Evolutionary conservation across 208 protist species (phyloP), one percentile per base, ranked within the genome.

Genomic region (Leptomonas seymouri): DNA sequence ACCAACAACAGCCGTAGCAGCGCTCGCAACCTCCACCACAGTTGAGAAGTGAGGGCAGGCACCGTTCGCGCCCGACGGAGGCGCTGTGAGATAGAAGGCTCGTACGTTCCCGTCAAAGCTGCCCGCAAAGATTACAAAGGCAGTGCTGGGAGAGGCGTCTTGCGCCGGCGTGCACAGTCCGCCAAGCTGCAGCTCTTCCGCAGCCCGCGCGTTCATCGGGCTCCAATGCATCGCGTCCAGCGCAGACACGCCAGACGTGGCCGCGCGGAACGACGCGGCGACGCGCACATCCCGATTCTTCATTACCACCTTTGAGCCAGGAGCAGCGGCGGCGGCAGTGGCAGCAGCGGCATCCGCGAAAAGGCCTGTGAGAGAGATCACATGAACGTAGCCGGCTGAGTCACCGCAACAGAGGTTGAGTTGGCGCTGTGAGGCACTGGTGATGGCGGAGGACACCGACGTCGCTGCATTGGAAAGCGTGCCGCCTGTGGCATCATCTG

Each of bases 101-200:
- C 87, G 86, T 48, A 90, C 87, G 62, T 87, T 81, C 25, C 80
- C 85, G 51, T 93, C 85, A 20, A 82, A 58, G 28, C 82, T 74
- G 11, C 72, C 87, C 15, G 86, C 80, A 39, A 92, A 51, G 11
- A 94, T 41, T 51, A 75, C 69, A 1, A 64, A 31, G 9, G 20
- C 55, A 34, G 12, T 49, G 55, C 20, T 34, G 45, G 34, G 23
- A 25, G 21, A n/a, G 27, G 30, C 5, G 11, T 27, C 30, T 27
- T 66, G 18, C 48, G 36, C 20, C 42, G 34, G 16, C 55, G 55
- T 31, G 1, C n/a, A 8, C 30, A 6, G 34, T 15, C 21, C 55
- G 36, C 30, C 9, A 8, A 25, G 12, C 53, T 25, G 53, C 53
- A 18, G 5, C 27, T 21, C 53, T 3, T 39, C 53, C 20, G 4